Conservation (phyloP, 2,329 filamentous ascomycete genomes). For the Penicillium nordicum region DNA sequence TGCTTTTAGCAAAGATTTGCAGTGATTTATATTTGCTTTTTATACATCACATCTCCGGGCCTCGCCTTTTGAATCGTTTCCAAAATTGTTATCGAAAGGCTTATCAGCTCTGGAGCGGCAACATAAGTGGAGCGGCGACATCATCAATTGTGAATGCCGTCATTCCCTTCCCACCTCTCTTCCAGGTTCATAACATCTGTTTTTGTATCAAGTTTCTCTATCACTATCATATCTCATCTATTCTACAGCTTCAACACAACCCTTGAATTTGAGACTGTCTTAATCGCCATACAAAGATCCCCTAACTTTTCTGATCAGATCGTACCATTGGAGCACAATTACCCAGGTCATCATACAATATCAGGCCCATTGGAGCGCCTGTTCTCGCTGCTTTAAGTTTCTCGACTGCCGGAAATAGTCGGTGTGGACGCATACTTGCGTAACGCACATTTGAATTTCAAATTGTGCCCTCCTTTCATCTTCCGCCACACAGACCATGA, state of each 20-base stretch:
- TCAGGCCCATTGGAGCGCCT: neutral
- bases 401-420: conserved; percentile 13
- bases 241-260: neutral
- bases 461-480: conserved; percentile 10
- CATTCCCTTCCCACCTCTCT: conserved; percentile 13
- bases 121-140: conserved; percentile 25
- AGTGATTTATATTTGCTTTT: neutral
- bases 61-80: neutral
- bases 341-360: neutral
- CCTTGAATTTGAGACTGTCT: neutral
- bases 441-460: conserved; percentile 18
- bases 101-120: conserved; percentile 19
- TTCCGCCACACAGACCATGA: conserved; percentile 33
- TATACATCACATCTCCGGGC: neutral
- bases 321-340: neutral
- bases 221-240: neutral
- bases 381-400: conserved; percentile 5
- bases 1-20: neutral
- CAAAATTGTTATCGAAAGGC: conserved; percentile 2
- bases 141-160: conserved; percentile 22
- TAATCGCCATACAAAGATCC: neutral
- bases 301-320: neutral
- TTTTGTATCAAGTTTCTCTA: neutral
- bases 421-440: conserved; percentile 21
- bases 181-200: neutral